A percentile compares a stretch with the other conserved stretches of the same genome.
Conservation (phyloP, 345 rosid species). For the Theobroma cacao region DNA sequence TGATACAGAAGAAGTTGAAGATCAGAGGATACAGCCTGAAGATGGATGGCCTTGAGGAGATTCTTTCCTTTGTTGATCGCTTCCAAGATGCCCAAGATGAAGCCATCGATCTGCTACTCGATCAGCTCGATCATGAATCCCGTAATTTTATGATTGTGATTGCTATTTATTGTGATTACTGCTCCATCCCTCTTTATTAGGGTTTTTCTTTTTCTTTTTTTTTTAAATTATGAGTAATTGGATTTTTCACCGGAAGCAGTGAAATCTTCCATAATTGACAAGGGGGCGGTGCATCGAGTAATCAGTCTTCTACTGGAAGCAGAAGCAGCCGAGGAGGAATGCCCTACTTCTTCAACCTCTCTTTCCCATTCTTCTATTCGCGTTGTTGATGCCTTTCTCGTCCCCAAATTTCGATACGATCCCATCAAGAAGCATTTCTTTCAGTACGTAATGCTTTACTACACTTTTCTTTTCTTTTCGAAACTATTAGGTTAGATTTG, state of each 20-base stretch:
- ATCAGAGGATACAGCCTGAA: conserved; percentile 70
- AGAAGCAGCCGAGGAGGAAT: conserved; percentile 57
- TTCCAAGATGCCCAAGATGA: conserved; percentile 69
- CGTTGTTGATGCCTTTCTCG: conserved; percentile 66
- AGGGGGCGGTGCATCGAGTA: conserved; percentile 55
- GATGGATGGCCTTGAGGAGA: conserved; percentile 69
- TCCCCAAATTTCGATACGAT: conserved; percentile 77
- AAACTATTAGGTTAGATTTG: not conserved
- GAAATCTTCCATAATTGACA: conserved; percentile 64
- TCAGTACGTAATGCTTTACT: conserved; percentile 37
- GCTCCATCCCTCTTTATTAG: not conserved
- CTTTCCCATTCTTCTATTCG: conserved; percentile 48
- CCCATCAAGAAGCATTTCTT: conserved; percentile 72
- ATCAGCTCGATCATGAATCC: conserved; percentile 57
- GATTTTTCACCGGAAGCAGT: conserved; percentile 32
- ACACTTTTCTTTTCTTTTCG: not conserved
- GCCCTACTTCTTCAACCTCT: conserved; percentile 16
- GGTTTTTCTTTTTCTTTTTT: not conserved
- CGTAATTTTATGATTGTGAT: conserved; percentile 21
- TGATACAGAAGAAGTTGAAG: conserved; percentile 70
- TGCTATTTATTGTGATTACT: too few species aligned
- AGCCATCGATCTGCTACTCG: conserved; percentile 79
- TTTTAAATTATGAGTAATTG: not conserved
- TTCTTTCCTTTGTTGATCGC: conserved; percentile 55
- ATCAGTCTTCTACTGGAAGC: conserved; percentile 60